Conservation (phyloP, 192 early-diverging fungal genomes). For the Coemansia brasiliensis region DNA sequence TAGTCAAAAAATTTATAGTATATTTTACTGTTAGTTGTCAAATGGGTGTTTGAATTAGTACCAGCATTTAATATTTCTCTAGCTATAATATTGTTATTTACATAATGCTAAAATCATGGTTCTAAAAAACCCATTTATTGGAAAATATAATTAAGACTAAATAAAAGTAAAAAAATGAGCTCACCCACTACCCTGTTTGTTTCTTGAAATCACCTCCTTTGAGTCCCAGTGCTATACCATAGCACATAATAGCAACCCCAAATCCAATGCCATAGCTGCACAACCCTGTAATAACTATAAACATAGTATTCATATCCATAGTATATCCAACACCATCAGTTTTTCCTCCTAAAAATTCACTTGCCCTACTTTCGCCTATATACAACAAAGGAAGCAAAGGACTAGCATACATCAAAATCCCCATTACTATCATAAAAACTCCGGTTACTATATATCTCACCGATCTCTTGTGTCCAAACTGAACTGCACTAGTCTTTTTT, state of each 20-base stretch:
- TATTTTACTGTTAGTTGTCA: too few species aligned
- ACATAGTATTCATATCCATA: background rate
- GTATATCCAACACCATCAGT: background rate
- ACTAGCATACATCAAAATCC: background rate
- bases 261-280: background rate
- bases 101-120: too few species aligned
- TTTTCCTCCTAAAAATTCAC: background rate
- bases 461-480: constrained; percentile 1
- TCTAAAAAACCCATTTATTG: too few species aligned
- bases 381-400: constrained; percentile 4
- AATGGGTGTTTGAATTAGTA: too few species aligned
- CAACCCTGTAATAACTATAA: background rate
- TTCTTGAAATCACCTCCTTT: background rate
- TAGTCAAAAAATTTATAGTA: too few species aligned
- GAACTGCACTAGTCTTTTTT: background rate
- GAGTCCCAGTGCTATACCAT: background rate
- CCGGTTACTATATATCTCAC: background rate
- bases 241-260: too few species aligned
- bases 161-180: too few species aligned
- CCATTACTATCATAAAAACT: background rate
- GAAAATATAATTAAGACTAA: too few species aligned
- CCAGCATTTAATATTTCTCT: too few species aligned
- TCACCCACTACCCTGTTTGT: too few species aligned
- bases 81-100: too few species aligned
- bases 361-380: background rate